Conservation (phyloP, 805 yeast genomes). For the Pichia occidentalis region DNA sequence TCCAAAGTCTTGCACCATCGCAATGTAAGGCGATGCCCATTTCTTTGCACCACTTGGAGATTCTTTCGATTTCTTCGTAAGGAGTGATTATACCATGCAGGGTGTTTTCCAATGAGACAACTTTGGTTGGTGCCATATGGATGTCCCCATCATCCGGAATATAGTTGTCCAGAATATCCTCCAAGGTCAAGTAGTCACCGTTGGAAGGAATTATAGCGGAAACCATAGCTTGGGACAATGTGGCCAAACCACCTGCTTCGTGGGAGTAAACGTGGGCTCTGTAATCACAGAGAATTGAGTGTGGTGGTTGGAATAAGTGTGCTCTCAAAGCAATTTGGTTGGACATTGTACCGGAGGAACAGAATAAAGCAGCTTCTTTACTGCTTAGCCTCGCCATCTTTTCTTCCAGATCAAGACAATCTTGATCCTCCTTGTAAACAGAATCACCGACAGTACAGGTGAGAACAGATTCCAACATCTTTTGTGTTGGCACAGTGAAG, state of each 20-base stretch:
- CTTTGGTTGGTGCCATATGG: constrained; percentile 82
- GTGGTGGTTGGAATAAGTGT: constrained; percentile 74
- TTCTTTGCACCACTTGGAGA: constrained; percentile 61
- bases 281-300: constrained; percentile 75
- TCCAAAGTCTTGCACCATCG: constrained; percentile 94
- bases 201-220: constrained; percentile 73
- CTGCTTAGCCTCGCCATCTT: constrained; percentile 66
- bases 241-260: constrained; percentile 91
- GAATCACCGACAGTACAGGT: constrained; percentile 71
- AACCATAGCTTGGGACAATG: constrained; percentile 88
- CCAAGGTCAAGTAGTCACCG: constrained; percentile 69
- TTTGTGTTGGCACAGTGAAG: constrained; percentile 77
- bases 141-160: constrained; percentile 74
- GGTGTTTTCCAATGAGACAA: constrained; percentile 84
- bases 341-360: constrained; percentile 85
- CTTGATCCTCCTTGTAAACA: constrained; percentile 79
- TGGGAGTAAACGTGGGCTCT: constrained; percentile 76
- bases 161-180: constrained; percentile 58
- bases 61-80: constrained; percentile 64
- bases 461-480: constrained; percentile 59
- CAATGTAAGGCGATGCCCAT: constrained; percentile 62
- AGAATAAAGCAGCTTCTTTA: constrained; percentile 73
- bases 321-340: constrained; percentile 82
- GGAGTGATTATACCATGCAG: constrained; percentile 80
- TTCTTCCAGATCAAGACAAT: constrained; percentile 58